Evolutionary conservation across 169 alveolate species (phyloP), one percentile per base, ranked within the genome.

Genomic region (Plasmodium gonderi): DNA sequence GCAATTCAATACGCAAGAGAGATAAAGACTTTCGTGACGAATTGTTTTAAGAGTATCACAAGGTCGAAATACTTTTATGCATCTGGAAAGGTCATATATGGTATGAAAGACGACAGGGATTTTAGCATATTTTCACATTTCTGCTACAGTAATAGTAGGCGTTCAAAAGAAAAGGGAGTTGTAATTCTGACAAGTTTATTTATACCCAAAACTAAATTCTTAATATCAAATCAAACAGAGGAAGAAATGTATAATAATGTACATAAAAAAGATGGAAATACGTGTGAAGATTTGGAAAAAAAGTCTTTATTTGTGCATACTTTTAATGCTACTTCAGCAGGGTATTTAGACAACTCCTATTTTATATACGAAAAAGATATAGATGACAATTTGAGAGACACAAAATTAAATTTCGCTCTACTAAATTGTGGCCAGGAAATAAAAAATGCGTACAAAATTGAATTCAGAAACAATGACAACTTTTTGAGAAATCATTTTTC

Each of bases 401-500:
- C 77, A 42, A 17, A n/a, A 2, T 17, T 87, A 65, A 87, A 54
- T 31, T 87, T 87, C 44, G 69, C 68, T 65, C 26, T 87, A 40
- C 67, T 76, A 20, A 64, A 60, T 75, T 87, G 93, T 51, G 80
- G 80, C 1, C 64, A 64, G 5, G 67, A 87, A 23, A 31, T 75
- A 44, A 87, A 87, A 67, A 87, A 87, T 64, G 93, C 89, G 5
- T 87, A 74, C 42, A 87, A 87, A 51, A 87, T 87, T 23, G 93
- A 87, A 17, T 87, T 87, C 31, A 26, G 77, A 60, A 87, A 87
- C 45, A 64, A 75, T 47, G 20, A 26, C 42, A 60, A 75, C 44
- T 87, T 87, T 87, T 54, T 87, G 68, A 87, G 45, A 33, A 54
- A 87, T 38, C 93, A 87, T 23, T 87, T 87, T 65, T 87, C 93